Evolutionary conservation across 2,329 filamentous ascomycete species (phyloP), one percentile per base, ranked within the genome.

Genomic region (Aspergillus sp.): DNA sequence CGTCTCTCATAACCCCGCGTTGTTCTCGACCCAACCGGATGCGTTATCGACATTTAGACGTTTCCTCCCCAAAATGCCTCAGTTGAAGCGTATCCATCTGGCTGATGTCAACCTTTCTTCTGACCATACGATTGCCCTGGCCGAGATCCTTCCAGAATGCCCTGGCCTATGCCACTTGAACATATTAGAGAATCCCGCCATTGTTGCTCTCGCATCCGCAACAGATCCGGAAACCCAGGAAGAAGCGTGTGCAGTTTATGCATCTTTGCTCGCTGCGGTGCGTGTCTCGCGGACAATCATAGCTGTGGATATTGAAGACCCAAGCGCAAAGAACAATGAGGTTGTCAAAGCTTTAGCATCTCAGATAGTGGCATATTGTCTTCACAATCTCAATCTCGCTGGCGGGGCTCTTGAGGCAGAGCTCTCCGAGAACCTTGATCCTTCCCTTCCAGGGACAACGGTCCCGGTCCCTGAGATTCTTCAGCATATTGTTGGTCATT

Each of bases 301-400:
- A 30, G 93, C 91, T 57, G 84, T 99, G 58, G 95, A 98, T 70
- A 90, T 98, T 57, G 93, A 98, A 65, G 87, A 96, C 2, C 95
- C 93, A 0, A 87, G 83, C 32, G 81, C 87, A 20, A 87, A 91
- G 55, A 90, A 89, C n/a, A 91, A 89, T 54, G 95, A 97, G 71
- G 85, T 97, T 22, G 90, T 97, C 66, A 96, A 92, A 74, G 93
- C 92, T 3, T 82, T 97, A 65, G 93, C 92, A 0, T 96, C 93
- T 68, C 93, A 96, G 72, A 89, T 96, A n/a, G 88, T 97, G 43
- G 93, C 91, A 0, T 97, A 97, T 73, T 96, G 90, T 61, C 81
- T 99, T 60, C 86, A 90, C 56, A 99, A 99, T 67, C 88, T 99
- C 56, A 99, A 99, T 67, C 88, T 99, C 80, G 91, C 96, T 71